Percentiles rank a stretch among this genome's conserved stretches.
These are phyloP conservation scores for Papilionanthe hybrid DNA, from an alignment of 116 monocot genomes.

Conservation along the genomic window DNA sequence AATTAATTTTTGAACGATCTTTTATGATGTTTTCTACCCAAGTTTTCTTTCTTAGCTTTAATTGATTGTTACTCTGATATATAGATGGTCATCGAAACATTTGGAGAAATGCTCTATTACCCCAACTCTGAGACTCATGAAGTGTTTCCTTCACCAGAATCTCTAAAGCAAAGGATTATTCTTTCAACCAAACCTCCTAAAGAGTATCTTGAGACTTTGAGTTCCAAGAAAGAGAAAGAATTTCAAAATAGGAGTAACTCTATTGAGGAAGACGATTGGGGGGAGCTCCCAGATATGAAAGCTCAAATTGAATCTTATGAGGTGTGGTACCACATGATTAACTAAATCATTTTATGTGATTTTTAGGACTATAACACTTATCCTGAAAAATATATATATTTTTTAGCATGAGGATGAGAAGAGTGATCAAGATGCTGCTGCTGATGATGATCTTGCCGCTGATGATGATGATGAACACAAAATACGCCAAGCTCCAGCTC, in stretches of 20 bases:
- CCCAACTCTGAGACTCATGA: conserved; percentile 35
- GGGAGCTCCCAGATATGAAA: conserved; percentile 31
- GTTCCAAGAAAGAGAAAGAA: conserved; percentile 19
- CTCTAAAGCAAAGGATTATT: conserved; percentile 47
- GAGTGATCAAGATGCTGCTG: conserved; percentile 24
- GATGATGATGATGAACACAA: conserved; percentile 32
- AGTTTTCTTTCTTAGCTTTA: not conserved
- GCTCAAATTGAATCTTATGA: conserved; percentile 16
- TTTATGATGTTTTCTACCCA: not conserved
- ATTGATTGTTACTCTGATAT: not conserved
- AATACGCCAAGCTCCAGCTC: conserved; percentile 14
- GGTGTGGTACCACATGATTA: conserved; percentile 15
- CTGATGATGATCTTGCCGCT: conserved; percentile 29
- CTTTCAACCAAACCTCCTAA: conserved; percentile 76
- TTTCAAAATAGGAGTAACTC: conserved; percentile 15
- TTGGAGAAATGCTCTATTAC: conserved; percentile 70
- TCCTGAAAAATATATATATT: not conserved
- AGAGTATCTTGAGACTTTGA: conserved; percentile 50
- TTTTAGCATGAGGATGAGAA: conserved; percentile 20
- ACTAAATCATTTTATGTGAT: not conserved
- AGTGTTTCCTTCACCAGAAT: conserved; percentile 72
- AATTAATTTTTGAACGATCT: not conserved
- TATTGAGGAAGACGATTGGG: conserved; percentile 35
- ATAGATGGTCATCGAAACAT: conserved; percentile 63
- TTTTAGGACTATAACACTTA: not conserved